Percentiles rank a stretch among this genome's conserved stretches.
These are phyloP conservation scores for Metarhizium humberi DNA, from an alignment of 2,329 filamentous ascomycete species.

Conservation along the genomic window DNA sequence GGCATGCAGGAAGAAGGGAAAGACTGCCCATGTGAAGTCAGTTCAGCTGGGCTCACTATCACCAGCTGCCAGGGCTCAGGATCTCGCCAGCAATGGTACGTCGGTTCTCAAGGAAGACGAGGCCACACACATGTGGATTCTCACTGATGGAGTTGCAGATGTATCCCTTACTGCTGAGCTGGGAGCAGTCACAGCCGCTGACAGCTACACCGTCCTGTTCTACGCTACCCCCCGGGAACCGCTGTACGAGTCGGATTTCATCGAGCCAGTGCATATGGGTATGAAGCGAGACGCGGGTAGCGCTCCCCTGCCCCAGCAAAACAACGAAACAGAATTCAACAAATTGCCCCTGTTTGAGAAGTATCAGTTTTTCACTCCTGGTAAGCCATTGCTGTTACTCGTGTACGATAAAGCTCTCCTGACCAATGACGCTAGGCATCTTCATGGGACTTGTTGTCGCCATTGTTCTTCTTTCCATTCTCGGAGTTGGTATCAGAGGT, in stretches of 20 bases:
- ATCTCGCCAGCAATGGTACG: conserved; percentile 39
- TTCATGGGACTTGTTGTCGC: conserved; percentile 76
- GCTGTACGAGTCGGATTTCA: conserved; percentile 58
- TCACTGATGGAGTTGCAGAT: conserved; percentile 23
- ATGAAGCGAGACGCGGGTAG: conserved; percentile 52
- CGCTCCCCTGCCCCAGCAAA: conserved; percentile 21
- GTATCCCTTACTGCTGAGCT: conserved; percentile 41
- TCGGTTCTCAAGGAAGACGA: conserved; percentile 1
- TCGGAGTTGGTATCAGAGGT: conserved; percentile 69
- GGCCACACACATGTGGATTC: not conserved
- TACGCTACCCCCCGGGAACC: conserved; percentile 50
- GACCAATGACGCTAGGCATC: conserved; percentile 48
- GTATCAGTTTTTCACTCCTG: conserved; percentile 89
- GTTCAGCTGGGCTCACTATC: conserved; percentile 32
- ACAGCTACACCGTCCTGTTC: conserved; percentile 67
- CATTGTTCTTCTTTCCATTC: conserved; percentile 64
- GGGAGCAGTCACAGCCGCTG: conserved; percentile 24
- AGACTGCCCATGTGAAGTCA: conserved; percentile 28
- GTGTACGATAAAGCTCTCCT: conserved; percentile 1
- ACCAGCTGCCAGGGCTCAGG: conserved; percentile 29
- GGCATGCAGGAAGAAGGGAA: conserved; percentile 33
- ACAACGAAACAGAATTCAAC: conserved; percentile 29
- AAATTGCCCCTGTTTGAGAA: conserved; percentile 67
- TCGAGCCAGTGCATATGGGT: conserved; percentile 57
- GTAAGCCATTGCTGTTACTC: conserved; percentile 31